Conservation (phyloP, 202 grass and related monocot genomes). For the Saccharum hybrid region DNA sequence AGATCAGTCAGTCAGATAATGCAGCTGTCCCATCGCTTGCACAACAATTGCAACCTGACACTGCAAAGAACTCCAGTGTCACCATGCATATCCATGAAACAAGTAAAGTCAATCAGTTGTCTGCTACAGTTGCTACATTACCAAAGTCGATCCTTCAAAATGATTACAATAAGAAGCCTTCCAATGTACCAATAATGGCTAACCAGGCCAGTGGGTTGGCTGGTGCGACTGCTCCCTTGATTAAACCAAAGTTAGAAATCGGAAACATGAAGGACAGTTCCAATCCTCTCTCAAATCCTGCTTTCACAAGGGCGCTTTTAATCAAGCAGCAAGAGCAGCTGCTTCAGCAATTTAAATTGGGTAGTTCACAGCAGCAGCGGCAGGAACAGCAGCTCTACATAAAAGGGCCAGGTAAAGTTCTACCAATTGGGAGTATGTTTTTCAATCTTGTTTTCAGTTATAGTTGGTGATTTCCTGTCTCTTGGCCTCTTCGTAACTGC, state of each 20-base stretch:
- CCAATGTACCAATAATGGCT: not conserved
- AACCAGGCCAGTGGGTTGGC: slow-evolving; percentile 12
- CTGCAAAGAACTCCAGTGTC: slow-evolving; percentile 29
- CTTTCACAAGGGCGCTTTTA: slow-evolving; percentile 33
- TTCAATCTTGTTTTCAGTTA: not conserved
- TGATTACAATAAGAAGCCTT: slow-evolving; percentile 25
- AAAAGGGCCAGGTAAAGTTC: slow-evolving; percentile 56
- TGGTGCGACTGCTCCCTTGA: slow-evolving; percentile 27
- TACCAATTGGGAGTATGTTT: not conserved
- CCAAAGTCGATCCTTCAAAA: slow-evolving; percentile 25
- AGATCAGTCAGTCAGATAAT: not conserved
- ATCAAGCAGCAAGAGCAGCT: slow-evolving; percentile 52
- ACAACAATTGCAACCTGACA: slow-evolving; percentile 16
- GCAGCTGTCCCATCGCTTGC: slow-evolving; percentile 22
- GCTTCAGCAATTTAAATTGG: slow-evolving; percentile 50
- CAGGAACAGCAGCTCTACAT: slow-evolving; percentile 37
- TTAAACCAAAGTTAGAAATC: slow-evolving; percentile 46
- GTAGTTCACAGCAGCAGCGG: not conserved
- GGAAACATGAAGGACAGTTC: slow-evolving; percentile 38
- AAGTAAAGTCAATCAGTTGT: slow-evolving; percentile 29
- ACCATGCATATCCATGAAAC: slow-evolving; percentile 24
- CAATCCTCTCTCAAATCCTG: slow-evolving; percentile 31
- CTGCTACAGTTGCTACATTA: slow-evolving; percentile 30
- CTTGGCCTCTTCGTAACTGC: not conserved
- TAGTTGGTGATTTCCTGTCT: not conserved